Evolutionary conservation across 495 filamentous ascomycete species (phyloP).

Genomic region (Penicillium maclennaniae): DNA sequence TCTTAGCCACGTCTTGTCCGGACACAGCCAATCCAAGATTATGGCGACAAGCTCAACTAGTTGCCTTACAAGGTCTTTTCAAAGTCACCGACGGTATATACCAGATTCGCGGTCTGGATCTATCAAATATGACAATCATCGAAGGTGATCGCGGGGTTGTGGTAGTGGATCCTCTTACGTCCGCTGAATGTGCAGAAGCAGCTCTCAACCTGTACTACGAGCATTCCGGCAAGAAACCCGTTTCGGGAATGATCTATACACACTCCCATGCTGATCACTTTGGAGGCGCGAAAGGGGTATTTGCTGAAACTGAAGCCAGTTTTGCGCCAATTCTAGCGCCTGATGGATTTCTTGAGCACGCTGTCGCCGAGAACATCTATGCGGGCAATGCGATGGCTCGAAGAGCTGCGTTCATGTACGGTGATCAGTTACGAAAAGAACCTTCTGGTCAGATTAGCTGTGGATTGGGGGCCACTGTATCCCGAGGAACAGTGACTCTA

Average conservation of each 20-base stretch:
- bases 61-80: slow-evolving; percentile 15
- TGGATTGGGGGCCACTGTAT: slow-evolving; percentile 12
- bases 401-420: slow-evolving; percentile 22
- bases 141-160: slow-evolving; percentile 19
- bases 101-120: slow-evolving; percentile 17
- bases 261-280: slow-evolving; percentile 24
- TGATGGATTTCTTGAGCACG: slow-evolving; percentile 17
- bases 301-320: background rate
- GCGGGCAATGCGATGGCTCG: slow-evolving; percentile 17
- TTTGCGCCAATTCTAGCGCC: slow-evolving; percentile 16
- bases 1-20: slow-evolving; percentile 8
- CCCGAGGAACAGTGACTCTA: slow-evolving; percentile 4
- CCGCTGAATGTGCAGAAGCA: slow-evolving; percentile 11
- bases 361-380: slow-evolving; percentile 16
- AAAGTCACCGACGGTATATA: slow-evolving; percentile 16
- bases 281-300: slow-evolving; percentile 13
- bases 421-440: slow-evolving; percentile 3
- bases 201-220: slow-evolving; percentile 14
- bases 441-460: slow-evolving; percentile 15
- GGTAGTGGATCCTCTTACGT: slow-evolving; percentile 23
- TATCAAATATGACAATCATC: slow-evolving; percentile 23
- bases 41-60: slow-evolving; percentile 19
- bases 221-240: slow-evolving; percentile 5
- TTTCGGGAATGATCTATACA: slow-evolving; percentile 19
- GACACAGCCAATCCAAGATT: slow-evolving; percentile 15